These are phyloP conservation scores for Fusarium penzigii DNA, from an alignment of 2,329 filamentous ascomycete species.

Conservation along the genomic window DNA sequence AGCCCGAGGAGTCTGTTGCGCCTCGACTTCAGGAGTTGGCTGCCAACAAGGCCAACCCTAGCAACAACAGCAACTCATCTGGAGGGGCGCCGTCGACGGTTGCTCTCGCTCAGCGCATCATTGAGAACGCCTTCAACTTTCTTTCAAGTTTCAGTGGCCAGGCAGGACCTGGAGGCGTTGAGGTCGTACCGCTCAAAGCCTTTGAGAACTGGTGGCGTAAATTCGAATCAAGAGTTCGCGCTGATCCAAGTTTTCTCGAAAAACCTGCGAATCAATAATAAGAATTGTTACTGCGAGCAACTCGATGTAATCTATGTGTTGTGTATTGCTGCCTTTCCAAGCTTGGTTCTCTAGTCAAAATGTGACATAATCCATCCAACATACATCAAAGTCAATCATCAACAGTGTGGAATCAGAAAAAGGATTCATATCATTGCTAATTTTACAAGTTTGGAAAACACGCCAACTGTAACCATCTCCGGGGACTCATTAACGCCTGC, in stretches of 20 bases:
- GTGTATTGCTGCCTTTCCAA: no score
- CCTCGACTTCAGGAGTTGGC: conserved; percentile 64
- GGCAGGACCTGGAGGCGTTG: conserved; percentile 62
- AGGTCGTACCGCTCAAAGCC: conserved; percentile 89
- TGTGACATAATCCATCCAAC: no score
- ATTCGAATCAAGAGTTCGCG: conserved; percentile 84
- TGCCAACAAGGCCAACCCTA: conserved; percentile 26
- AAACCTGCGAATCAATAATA: conserved; percentile 41
- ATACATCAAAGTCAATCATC: neutral
- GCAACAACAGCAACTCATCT: conserved; percentile 6
- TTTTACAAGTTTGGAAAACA: neutral
- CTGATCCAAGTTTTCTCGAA: conserved; percentile 88
- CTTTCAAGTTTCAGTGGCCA: conserved; percentile 80
- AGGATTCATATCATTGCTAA: neutral
- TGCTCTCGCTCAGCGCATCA: conserved; percentile 86
- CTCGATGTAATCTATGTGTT: neutral
- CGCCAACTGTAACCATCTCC: neutral
- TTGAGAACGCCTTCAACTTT: conserved; percentile 97
- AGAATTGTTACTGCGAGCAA: neutral
- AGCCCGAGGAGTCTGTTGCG: conserved; percentile 72
- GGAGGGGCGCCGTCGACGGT: conserved; percentile 62
- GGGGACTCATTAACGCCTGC: neutral
- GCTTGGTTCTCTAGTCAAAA: no score
- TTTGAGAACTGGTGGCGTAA: conserved; percentile 99
- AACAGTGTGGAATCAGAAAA: neutral